phyloP scores from a whole-genome alignment of 805 yeast species.

The Starmerella apicola region DNA sequence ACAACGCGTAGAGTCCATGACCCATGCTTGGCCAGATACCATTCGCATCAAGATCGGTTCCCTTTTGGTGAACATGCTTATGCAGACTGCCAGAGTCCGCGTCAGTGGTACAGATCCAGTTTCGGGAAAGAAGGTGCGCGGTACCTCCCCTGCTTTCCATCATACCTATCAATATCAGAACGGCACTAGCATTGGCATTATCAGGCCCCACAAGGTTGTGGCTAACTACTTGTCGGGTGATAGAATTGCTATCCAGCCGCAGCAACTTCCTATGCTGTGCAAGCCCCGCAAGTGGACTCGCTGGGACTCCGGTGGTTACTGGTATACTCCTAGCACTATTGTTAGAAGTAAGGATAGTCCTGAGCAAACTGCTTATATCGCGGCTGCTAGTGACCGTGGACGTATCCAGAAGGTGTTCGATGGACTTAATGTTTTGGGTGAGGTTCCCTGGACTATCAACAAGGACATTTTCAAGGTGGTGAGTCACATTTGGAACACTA shows the following conservation, averaged over 20 bases:
- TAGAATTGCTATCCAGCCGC: constrained; percentile 60
- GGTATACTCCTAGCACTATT: constrained; percentile 47
- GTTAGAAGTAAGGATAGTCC: constrained; percentile 75
- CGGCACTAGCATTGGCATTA: constrained; percentile 71
- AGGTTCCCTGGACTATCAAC: constrained; percentile 88
- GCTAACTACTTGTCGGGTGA: constrained; percentile 57
- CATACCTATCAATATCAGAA: constrained; percentile 74
- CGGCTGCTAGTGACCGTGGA: constrained; percentile 65
- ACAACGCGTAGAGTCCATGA: not conserved
- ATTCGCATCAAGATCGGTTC: constrained; percentile 70
- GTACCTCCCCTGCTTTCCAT: constrained; percentile 77
- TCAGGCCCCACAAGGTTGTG: constrained; percentile 61
- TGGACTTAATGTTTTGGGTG: constrained; percentile 77
- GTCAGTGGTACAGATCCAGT: constrained; percentile 74
- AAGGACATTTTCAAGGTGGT: constrained; percentile 53
- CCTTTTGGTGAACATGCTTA: constrained; percentile 54
- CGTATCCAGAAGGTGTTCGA: constrained; percentile 54
- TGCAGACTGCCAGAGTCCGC: constrained; percentile 71
- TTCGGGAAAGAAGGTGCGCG: constrained; percentile 52
- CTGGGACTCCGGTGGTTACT: constrained; percentile 76
- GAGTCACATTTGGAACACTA: constrained; percentile 77
- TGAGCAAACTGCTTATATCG: constrained; percentile 79
- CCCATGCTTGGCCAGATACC: constrained; percentile 40
- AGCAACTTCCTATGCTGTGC: constrained; percentile 81
- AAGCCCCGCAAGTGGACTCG: constrained; percentile 82